A percentile compares a stretch with the other conserved stretches of the same genome.
These are phyloP conservation scores for Ustilago trichophora DNA, from an alignment of 1,284 basidiomycete genomes.

Conservation along the genomic window DNA sequence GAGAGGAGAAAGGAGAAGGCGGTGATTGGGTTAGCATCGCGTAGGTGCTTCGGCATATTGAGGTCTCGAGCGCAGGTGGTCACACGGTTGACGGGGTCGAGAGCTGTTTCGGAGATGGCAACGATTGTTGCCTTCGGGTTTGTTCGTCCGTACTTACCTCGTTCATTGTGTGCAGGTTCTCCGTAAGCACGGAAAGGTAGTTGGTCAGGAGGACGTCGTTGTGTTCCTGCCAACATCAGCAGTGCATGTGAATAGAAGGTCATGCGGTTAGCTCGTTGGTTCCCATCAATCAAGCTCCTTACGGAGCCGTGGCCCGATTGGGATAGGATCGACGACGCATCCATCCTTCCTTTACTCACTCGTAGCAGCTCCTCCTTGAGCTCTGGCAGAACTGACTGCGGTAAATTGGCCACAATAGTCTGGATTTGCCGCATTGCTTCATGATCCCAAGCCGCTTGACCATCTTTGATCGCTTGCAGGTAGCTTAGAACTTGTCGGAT, in stretches of 20 bases:
- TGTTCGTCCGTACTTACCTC: slow-evolving; percentile 75
- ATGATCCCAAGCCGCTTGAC: slow-evolving; percentile 68
- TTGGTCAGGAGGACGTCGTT: slow-evolving; percentile 92
- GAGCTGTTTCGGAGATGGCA: too few relatives aligned
- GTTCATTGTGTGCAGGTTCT: slow-evolving; percentile 84
- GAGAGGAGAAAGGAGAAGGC: neutral
- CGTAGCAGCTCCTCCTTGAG: slow-evolving; percentile 46
- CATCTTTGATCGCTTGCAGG: slow-evolving; percentile 44
- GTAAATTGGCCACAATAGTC: slow-evolving; percentile 78
- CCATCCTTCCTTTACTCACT: slow-evolving; percentile 25
- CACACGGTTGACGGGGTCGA: too few relatives aligned
- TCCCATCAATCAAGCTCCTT: too few relatives aligned
- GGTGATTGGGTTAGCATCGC: slow-evolving; percentile 7
- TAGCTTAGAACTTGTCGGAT: slow-evolving; percentile 84
- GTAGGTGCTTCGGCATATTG: slow-evolving; percentile 2
- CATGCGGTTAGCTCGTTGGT: slow-evolving; percentile 1
- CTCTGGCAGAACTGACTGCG: slow-evolving; percentile 43
- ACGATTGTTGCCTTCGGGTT: too few relatives aligned
- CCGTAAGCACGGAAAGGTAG: slow-evolving; percentile 86
- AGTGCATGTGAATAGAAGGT: too few relatives aligned
- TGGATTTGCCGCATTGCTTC: slow-evolving; percentile 82
- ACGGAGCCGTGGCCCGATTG: too few relatives aligned
- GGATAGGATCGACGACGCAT: too few relatives aligned
- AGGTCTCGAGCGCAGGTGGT: too few relatives aligned
- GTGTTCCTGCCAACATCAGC: slow-evolving; percentile 83